Conservation (phyloP, 1,284 basidiomycete species). For the Gomphus bonarii region DNA sequence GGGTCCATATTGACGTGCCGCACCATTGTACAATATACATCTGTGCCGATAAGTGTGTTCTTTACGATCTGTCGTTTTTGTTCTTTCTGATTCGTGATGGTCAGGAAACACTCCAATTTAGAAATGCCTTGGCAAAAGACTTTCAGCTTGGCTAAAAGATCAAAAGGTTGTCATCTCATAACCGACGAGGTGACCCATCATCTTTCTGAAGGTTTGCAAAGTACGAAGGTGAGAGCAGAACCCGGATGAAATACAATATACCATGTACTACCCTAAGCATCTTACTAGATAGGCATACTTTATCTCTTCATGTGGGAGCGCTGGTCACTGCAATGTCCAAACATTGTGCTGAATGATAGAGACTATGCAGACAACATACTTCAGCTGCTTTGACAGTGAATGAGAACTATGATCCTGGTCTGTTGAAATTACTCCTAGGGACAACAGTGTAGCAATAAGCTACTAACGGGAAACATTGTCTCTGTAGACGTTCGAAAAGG, state of each 20-base stretch:
- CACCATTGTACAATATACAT: background rate
- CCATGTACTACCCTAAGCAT: background rate
- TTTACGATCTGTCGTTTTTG: background rate
- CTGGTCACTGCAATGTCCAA: background rate
- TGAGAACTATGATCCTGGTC: constrained; percentile 74
- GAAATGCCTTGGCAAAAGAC: constrained; percentile 89
- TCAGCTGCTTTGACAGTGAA: constrained; percentile 84
- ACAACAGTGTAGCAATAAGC: constrained; percentile 12
- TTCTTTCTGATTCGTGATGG: background rate
- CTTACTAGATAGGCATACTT: constrained; percentile 19
- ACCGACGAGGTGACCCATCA: constrained; percentile 69
- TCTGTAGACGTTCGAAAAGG: constrained; percentile 50
- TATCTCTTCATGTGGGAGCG: constrained; percentile 21
- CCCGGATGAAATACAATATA: background rate
- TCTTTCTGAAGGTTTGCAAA: constrained; percentile 64
- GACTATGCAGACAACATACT: constrained; percentile 69
- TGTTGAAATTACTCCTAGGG: background rate
- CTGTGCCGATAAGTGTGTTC: background rate
- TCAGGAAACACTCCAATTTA: background rate
- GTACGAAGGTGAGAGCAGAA: constrained; percentile 43
- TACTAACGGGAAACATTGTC: constrained; percentile 3
- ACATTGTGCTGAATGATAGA: background rate
- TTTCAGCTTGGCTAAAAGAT: constrained; percentile 51
- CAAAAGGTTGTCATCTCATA: constrained; percentile 79
- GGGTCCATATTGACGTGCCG: background rate